Conservation (phyloP, 306 rosid genomes). For the Sindora glabra region DNA sequence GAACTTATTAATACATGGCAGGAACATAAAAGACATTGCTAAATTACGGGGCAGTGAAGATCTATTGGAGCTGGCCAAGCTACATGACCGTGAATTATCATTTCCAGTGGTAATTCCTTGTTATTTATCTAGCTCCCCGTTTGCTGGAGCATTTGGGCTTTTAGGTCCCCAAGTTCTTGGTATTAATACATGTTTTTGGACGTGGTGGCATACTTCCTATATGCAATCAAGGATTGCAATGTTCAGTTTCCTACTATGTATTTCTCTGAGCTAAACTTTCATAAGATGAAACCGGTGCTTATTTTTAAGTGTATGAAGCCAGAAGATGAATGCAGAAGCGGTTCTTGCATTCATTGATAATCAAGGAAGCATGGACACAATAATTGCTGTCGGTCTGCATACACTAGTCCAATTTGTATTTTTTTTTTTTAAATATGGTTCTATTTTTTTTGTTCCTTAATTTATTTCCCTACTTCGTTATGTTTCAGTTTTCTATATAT, state of each 20-base stretch:
- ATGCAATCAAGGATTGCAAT: too few species aligned
- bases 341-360: background rate
- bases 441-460: too few species aligned
- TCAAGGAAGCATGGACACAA: too few species aligned
- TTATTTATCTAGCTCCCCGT: background rate
- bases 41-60: slow-evolving; percentile 70
- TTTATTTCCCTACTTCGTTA: too few species aligned
- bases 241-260: too few species aligned
- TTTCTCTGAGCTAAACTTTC: too few species aligned
- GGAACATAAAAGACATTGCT: slow-evolving; percentile 62
- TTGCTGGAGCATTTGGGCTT: background rate
- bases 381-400: too few species aligned
- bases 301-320: background rate
- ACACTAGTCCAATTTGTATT: too few species aligned
- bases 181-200: background rate
- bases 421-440: too few species aligned
- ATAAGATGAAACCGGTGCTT: too few species aligned
- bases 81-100: slow-evolving; percentile 57
- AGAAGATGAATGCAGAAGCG: background rate
- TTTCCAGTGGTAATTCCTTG: slow-evolving; percentile 43
- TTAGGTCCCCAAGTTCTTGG: background rate
- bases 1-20: slow-evolving; percentile 17
- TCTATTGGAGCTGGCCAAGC: slow-evolving; percentile 70
- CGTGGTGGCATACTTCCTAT: background rate
- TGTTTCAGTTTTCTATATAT: too few species aligned